Conservation (phyloP, 257 asterid genomes). For the Solanum verrucosum region DNA sequence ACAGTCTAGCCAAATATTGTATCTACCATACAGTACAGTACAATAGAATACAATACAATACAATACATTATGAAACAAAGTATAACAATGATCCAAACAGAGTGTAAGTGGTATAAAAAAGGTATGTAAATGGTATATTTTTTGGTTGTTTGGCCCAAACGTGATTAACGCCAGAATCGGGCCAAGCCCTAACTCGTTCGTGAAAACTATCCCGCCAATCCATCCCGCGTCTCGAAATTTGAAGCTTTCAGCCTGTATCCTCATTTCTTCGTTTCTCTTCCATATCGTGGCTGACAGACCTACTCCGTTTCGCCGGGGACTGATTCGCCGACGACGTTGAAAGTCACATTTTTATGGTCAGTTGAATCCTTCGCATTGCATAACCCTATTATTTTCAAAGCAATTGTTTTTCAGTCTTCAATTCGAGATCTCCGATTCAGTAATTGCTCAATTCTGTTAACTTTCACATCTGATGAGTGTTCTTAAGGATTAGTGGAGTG, state of each 20-base stretch:
- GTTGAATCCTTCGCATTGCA: background rate
- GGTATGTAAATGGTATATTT: too few species aligned
- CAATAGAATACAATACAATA: too few species aligned
- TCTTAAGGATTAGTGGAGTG: background rate
- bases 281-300: background rate
- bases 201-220: conserved; percentile 49
- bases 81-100: too few species aligned
- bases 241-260: conserved; percentile 5
- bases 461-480: background rate
- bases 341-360: background rate
- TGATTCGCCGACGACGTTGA: background rate
- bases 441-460: background rate
- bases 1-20: too few species aligned
- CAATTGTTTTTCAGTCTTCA: background rate
- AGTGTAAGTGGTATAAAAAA: too few species aligned
- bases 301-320: background rate
- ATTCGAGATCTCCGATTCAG: background rate
- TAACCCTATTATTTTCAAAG: background rate
- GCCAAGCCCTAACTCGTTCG: conserved; percentile 6
- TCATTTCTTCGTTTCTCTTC: background rate
- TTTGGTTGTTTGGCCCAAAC: background rate
- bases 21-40: too few species aligned
- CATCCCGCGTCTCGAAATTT: conserved; percentile 20
- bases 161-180: background rate
- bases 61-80: too few species aligned